Base-by-base conservation (phyloP, 371 early-diverging fungal species). In the Haplosporangium sp. region DNA sequence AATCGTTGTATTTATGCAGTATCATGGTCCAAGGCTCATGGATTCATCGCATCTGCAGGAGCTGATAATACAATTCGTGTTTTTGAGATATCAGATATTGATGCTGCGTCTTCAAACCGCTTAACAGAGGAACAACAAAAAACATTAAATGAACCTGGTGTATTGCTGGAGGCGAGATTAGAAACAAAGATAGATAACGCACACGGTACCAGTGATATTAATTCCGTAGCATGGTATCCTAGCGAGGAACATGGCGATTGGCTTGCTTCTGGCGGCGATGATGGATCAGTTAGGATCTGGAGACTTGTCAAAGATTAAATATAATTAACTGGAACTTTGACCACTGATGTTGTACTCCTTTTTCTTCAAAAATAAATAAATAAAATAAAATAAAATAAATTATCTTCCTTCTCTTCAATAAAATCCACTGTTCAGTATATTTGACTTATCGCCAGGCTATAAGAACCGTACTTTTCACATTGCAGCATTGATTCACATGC, bases 241-340 rank as follows among this genome's bases (percentile, higher is more conserved):
- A 77, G 79, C n/a, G 85, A 84, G 52, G 82, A 67, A 4, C 87
- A 91, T 65, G 86, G 85, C 3, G 85, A 92, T 47, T 88, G 92
- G 87, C 83, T 98, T 44, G 94, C 95, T 7, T 91, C 95, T 1
- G 93, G 91, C 8, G 96, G 97, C 5, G 98, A 98, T 81, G 98
- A 98, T 87, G 92, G 93, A 10, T 72, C 87, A 37, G 91, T 96
- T 2, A 88, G 93, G 58, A 91, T 98, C 39, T 96, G 96, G 96
- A 72, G 73, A 17, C 17, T 77, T 35, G 58, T 72, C 27, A 44
- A 48, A 40, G 75, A 75, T 5, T 72, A 61, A 50, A n/a, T 11
- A 45, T 39, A 10, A 5, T n/a, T n/a, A 1, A n/a, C 50, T n/a
- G 15, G 47, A n/a, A n/a, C 50, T 50, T 50, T 50, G 50, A n/a